Percentiles rank a stretch among this genome's conserved stretches.
Conservation (phyloP, 1,284 basidiomycete species). For the Somion occarium region DNA sequence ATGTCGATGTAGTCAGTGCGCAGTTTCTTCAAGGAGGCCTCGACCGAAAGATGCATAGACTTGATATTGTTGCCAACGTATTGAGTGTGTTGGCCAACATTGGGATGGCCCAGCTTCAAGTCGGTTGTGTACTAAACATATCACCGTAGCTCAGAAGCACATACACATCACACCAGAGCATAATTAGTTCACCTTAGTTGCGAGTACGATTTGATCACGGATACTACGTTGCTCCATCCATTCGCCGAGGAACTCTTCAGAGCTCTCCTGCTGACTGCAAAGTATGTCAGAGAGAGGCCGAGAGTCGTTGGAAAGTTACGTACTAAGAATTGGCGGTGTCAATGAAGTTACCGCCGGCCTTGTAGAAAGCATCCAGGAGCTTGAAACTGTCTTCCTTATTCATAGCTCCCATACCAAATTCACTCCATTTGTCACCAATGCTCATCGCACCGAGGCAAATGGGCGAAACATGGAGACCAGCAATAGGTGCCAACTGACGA, state of each 20-base stretch:
- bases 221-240: constrained; percentile 14
- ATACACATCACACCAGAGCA: not conserved
- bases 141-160: not conserved
- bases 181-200: constrained; percentile 12
- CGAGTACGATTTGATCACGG: constrained; percentile 14
- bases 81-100: constrained; percentile 21
- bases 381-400: constrained; percentile 26
- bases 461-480: not conserved
- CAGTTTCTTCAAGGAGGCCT: constrained; percentile 32
- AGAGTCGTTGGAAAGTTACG: not conserved
- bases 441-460: constrained; percentile 42
- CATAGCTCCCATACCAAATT: constrained; percentile 35
- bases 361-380: no score
- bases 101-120: constrained; percentile 19
- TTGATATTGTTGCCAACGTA: constrained; percentile 30
- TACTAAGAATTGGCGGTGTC: constrained; percentile 28
- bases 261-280: constrained; percentile 12
- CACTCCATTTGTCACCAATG: constrained; percentile 41
- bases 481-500: not conserved
- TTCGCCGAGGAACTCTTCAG: constrained; percentile 15
- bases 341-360: no score
- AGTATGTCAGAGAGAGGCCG: not conserved
- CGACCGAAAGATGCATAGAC: constrained; percentile 5
- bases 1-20: constrained; percentile 34
- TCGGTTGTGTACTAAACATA: constrained; percentile 27